Evolutionary conservation across 768 basidiomycete genomes (phyloP).

Genomic region (Clavaria fumosa): DNA sequence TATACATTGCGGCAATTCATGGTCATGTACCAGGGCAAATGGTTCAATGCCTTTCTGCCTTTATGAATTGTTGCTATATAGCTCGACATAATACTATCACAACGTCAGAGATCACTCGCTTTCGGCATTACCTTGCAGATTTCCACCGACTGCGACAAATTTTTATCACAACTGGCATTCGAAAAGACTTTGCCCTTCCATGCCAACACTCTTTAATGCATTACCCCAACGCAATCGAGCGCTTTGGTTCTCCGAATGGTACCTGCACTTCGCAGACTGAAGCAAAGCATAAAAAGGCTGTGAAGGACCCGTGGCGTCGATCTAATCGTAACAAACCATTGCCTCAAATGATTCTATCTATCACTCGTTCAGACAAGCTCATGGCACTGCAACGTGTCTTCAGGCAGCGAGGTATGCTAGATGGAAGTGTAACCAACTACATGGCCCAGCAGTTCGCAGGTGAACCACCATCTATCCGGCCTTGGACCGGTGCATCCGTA

Average conservation of each 20-base stretch:
- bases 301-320: slow-evolving; percentile 14
- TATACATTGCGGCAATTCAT: slow-evolving; percentile 13
- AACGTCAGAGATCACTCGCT: slow-evolving; percentile 1
- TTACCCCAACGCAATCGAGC: slow-evolving; percentile 9
- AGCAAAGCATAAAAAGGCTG: slow-evolving; percentile 15
- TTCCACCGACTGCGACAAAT: slow-evolving; percentile 10
- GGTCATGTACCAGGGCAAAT: slow-evolving; percentile 10
- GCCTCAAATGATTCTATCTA: slow-evolving; percentile 12
- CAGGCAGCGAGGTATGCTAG: slow-evolving; percentile 10
- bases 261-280: slow-evolving; percentile 15
- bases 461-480: not conserved
- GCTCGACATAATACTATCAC: slow-evolving; percentile 9
- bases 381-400: slow-evolving; percentile 11
- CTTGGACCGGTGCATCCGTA: not conserved
- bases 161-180: slow-evolving; percentile 8
- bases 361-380: slow-evolving; percentile 13
- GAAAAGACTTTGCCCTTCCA: slow-evolving; percentile 9
- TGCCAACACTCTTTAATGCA: slow-evolving; percentile 11
- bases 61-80: slow-evolving; percentile 16
- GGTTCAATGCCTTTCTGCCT: slow-evolving; percentile 10
- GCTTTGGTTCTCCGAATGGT: slow-evolving; percentile 13
- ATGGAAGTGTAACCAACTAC: slow-evolving; percentile 10
- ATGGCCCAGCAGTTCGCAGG: slow-evolving; percentile 5
- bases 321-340: slow-evolving; percentile 12
- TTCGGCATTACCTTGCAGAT: slow-evolving; percentile 3